Base-by-base conservation (phyloP, 768 basidiomycete species). In the Trametes cinnabarina region DNA sequence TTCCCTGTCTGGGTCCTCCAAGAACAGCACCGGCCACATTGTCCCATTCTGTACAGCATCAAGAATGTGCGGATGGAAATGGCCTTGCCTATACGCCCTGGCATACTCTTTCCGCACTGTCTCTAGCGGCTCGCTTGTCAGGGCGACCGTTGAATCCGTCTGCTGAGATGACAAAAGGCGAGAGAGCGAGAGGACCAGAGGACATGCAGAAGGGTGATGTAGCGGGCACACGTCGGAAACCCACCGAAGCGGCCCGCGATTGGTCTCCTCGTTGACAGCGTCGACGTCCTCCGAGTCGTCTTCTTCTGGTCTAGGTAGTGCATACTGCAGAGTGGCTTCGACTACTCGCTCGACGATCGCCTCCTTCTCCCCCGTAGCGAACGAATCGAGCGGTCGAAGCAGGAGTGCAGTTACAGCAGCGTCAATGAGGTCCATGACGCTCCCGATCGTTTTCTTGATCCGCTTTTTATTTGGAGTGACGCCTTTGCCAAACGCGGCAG, bases 351-450 rank as follows among this genome's bases (percentile, higher is more conserved):
- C 87, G 28, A 87, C 77, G 41, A 90, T 80, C 12, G 65, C 70
- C 46, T 86, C 86, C 25, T 84, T 72, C 70, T 92, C 89, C n/a
- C 83, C 84, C 0, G 82, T 72, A 10, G 80, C 77, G 66, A 87
- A 71, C 54, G 57, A 67, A 3, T 76, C 76, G 15, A 78, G 69
- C 9, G 73, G 68, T 3, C 81, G 77, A 57, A 85, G 74, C 3
- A 89, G 72, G 6, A 92, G 76, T 1, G 80, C 72, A 49, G 81
- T 80, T 19, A 90, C 85, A 0, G 87, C 82, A 47, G 80, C 77
- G 58, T 85, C 85, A 55, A 92, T 90, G 60, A 91, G 82, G 68
- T 90, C 86, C 81, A 90, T 86, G 47, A 89, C 89, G 61, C 83
- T 84, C 26, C 77, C 82, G 14, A 89, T 76, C 66, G 76, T 80